phyloP scores from a whole-genome alignment of 129 eudicot species.

The Flaveria robusta region DNA sequence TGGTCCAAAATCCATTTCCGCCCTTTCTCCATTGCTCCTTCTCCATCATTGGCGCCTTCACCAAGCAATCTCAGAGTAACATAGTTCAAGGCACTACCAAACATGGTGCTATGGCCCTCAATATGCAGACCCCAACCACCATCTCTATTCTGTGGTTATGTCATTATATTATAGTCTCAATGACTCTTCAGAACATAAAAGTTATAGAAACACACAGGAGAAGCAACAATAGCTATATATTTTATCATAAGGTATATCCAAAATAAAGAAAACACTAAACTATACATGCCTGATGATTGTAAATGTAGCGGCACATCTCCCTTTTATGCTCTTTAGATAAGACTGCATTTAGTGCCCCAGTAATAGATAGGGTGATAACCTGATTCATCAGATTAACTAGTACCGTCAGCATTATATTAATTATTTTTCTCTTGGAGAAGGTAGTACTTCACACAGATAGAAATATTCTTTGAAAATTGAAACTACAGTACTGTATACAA shows the following conservation, averaged over 20 bases:
- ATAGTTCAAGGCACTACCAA: conserved; percentile 81
- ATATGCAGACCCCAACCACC: conserved; percentile 99
- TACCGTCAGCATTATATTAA: conserved; percentile 25
- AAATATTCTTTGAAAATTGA: conserved; percentile 15
- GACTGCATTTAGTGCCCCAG: conserved; percentile 90
- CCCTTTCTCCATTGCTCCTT: conserved; percentile 89
- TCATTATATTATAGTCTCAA: conserved; percentile 17
- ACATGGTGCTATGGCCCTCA: conserved; percentile 96
- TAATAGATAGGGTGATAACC: conserved; percentile 71
- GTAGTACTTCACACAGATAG: conserved; percentile 4
- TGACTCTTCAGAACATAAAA: conserved; percentile 15
- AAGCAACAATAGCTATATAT: conserved; percentile 14
- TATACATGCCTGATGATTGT: conserved; percentile 89
- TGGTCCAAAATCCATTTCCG: conserved; percentile 89
- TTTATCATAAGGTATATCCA: conserved; percentile 17
- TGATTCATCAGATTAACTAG: conserved; percentile 44
- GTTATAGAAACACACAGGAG: conserved; percentile 13
- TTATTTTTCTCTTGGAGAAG: conserved; percentile 12
- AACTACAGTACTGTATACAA: conserved; percentile 1
- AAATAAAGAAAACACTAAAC: conserved; percentile 6
- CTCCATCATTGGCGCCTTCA: conserved; percentile 79
- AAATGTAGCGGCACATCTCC: conserved; percentile 89
- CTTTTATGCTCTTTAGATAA: conserved; percentile 76
- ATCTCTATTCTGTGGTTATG: conserved; percentile 68
- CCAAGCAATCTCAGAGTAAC: conserved; percentile 93